Evolutionary conservation across 768 basidiomycete genomes (phyloP).

Genomic region (Mycena kentingensis): DNA sequence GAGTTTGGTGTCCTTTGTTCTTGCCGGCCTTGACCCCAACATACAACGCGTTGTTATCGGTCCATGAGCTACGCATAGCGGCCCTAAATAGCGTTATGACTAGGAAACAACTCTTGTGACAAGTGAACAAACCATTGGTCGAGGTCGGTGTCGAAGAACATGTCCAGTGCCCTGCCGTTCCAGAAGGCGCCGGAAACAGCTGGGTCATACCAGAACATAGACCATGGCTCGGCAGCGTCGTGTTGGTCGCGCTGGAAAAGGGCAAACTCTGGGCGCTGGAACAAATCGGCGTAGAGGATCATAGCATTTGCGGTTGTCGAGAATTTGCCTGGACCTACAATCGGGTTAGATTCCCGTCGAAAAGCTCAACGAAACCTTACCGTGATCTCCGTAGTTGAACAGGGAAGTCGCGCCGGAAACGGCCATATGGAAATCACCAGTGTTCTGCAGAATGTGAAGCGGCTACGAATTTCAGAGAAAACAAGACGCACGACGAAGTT

Average conservation of each 20-base stretch:
- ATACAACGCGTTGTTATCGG: slow-evolving; percentile 79
- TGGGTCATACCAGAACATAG: slow-evolving; percentile 90
- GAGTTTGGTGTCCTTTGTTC: slow-evolving; percentile 83
- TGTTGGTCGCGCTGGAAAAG: slow-evolving; percentile 90
- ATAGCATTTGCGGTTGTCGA: slow-evolving; percentile 90
- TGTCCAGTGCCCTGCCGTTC: slow-evolving; percentile 82
- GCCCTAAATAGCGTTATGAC: too few relatives aligned
- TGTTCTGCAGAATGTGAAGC: too few relatives aligned
- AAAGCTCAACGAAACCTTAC: not conserved
- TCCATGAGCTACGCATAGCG: slow-evolving; percentile 92
- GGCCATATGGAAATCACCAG: slow-evolving; percentile 90
- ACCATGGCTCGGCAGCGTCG: slow-evolving; percentile 83
- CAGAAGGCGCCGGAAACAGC: slow-evolving; percentile 87
- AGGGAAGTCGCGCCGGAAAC: slow-evolving; percentile 78
- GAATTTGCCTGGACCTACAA: slow-evolving; percentile 92
- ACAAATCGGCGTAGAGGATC: slow-evolving; percentile 74
- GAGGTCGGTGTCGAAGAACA: slow-evolving; percentile 68
- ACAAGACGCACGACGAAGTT: too few relatives aligned
- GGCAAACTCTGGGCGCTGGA: slow-evolving; percentile 70
- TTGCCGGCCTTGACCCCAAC: slow-evolving; percentile 89
- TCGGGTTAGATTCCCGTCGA: slow-evolving; percentile 29
- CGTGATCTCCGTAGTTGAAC: slow-evolving; percentile 67
- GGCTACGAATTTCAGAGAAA: too few relatives aligned
- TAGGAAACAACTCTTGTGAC: too few relatives aligned
- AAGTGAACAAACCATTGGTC: too few relatives aligned